Base-by-base conservation (phyloP, 768 basidiomycete genomes). In the Trametes elegans region DNA sequence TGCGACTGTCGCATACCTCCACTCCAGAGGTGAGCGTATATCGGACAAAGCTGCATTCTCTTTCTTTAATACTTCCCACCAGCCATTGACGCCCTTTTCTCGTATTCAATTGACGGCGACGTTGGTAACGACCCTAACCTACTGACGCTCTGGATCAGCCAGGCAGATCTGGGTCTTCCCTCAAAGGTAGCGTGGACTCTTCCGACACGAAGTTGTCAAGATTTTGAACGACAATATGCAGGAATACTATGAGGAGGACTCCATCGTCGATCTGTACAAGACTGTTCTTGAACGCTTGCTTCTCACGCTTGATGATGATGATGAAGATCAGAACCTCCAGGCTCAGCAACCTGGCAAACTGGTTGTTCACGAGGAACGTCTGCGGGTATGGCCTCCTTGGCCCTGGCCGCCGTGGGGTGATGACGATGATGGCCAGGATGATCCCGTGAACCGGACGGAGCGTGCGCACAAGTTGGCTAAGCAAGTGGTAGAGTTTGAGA, bases 171-270 rank as follows among this genome's bases (percentile, higher is more conserved):
- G 13, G 90, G 92, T 36, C 83, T 97, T 11, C 94, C 93, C 1
- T 84, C 94, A 14, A 95, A 94, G 80, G 91, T 89, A 48, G 32
- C 7, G 64, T 53, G 7, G 35, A 13, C 32, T 46, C 16, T 14
- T 32, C 26, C 21, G 21, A 16, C n/a, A 34, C 23, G 8, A 23
- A 13, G 38, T 54, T 45, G 39, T 57, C 24, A 48, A 21, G 32
- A 34, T 14, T 11, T n/a, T 29, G 7, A n/a, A 21, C 29, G 41
- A 29, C 32, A 32, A 16, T 29, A 35, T 10, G 9, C 59, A 93
- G 87, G 93, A 95, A 73, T 97, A 98, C 68, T 98, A 92, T 69
- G 80, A 86, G 49, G 95, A 98, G 42, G 74, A 83, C 50, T 69
- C 74, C 0, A 79, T 91, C 32, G 70, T 82, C n/a, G 75, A 79